phyloP scores from a whole-genome alignment of 331 rosid species.

The Malus hybrid region DNA sequence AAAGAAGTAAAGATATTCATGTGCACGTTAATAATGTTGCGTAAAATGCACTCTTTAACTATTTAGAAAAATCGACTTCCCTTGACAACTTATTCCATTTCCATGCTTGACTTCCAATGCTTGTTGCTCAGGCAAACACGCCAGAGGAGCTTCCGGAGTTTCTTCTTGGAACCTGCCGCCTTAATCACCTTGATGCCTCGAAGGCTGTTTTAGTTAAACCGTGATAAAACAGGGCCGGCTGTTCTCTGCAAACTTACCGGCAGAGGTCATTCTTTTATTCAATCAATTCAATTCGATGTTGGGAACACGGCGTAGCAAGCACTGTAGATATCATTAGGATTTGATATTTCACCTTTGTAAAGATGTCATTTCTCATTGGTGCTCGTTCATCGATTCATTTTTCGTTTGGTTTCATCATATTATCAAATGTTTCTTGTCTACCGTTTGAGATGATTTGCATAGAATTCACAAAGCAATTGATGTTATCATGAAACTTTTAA shows the following conservation, averaged over 20 bases:
- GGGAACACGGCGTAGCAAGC: conserved; percentile 10
- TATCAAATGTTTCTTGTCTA: background rate
- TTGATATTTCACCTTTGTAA: conserved; percentile 20
- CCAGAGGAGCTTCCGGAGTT: conserved; percentile 40
- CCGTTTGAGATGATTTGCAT: background rate
- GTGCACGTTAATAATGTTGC: background rate
- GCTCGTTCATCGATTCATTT: background rate
- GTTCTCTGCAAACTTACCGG: conserved; percentile 20
- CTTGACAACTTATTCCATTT: background rate
- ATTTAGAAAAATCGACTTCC: background rate
- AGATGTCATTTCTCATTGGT: conserved; percentile 15
- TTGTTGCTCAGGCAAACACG: conserved; percentile 27
- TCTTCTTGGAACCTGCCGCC: conserved; percentile 41
- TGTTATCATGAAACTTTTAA: background rate
- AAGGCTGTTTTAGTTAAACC: conserved; percentile 24
- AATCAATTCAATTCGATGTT: conserved; percentile 14
- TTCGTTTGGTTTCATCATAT: background rate
- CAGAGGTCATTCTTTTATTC: conserved; percentile 36
- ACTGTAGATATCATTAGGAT: conserved; percentile 25
- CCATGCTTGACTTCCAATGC: background rate
- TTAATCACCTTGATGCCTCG: conserved; percentile 37
- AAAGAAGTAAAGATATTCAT: background rate
- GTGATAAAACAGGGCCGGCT: conserved; percentile 7
- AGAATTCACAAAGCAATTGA: background rate
- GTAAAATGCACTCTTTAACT: background rate